Evolutionary conservation across 768 basidiomycete species (phyloP).

Genomic region (Rhodocollybia butyracea): DNA sequence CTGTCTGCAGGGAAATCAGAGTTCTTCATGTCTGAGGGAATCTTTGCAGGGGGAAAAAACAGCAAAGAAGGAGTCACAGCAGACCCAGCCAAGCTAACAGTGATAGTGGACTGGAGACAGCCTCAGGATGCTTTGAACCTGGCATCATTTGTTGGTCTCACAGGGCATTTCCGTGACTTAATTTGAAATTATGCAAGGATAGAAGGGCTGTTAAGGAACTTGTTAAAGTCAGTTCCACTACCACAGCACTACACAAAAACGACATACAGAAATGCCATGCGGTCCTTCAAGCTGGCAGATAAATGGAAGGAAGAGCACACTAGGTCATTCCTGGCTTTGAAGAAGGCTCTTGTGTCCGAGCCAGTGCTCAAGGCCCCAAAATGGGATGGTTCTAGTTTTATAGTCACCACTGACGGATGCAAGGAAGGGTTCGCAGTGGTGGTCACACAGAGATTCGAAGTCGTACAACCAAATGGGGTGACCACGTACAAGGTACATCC

Average conservation of each 20-base stretch:
- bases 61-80: slow-evolving; percentile 6
- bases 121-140: slow-evolving; percentile 15
- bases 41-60: slow-evolving; percentile 6
- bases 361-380: slow-evolving; percentile 27
- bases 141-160: slow-evolving; percentile 10
- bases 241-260: background rate
- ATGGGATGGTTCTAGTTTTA: slow-evolving; percentile 29
- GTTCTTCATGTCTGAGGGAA: slow-evolving; percentile 10
- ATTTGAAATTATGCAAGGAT: slow-evolving; percentile 6
- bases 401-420: slow-evolving; percentile 33
- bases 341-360: slow-evolving; percentile 24
- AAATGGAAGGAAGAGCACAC: slow-evolving; percentile 19
- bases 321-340: slow-evolving; percentile 17
- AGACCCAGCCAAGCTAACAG: too few species aligned
- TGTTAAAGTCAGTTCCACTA: slow-evolving; percentile 7
- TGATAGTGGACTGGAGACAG: slow-evolving; percentile 2
- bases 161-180: slow-evolving; percentile 9
- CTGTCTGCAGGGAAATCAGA: slow-evolving; percentile 23
- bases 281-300: background rate
- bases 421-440: slow-evolving; percentile 30
- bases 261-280: too few species aligned
- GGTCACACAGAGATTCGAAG: slow-evolving; percentile 21
- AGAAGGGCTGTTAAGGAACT: slow-evolving; percentile 16
- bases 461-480: slow-evolving; percentile 17
- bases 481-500: too few species aligned